These are phyloP conservation scores for Adiantum capillusveneris DNA, from an alignment of 75 land plant genomes.

Conservation along the genomic window DNA sequence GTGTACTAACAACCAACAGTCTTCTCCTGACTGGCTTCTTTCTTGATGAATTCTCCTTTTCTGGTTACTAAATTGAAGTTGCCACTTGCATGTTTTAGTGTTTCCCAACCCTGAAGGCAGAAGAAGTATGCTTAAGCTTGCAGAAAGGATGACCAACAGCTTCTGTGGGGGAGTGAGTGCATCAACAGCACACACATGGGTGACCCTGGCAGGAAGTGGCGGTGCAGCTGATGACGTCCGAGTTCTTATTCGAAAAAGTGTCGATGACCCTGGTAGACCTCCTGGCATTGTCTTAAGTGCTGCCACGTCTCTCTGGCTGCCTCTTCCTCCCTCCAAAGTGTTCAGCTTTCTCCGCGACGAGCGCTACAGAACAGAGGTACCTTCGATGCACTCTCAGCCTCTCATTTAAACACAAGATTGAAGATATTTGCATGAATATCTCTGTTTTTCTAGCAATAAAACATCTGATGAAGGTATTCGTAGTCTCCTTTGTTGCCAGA, in stretches of 20 bases:
- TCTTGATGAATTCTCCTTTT: no score
- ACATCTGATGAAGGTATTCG: no score
- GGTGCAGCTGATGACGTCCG: constrained; percentile 69
- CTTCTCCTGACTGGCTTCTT: no score
- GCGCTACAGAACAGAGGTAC: constrained; percentile 57
- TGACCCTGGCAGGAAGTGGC: constrained; percentile 27
- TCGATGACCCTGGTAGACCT: constrained; percentile 84
- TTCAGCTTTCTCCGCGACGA: constrained; percentile 80
- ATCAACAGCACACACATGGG: no score
- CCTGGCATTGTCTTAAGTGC: constrained; percentile 85
- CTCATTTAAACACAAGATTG: neutral
- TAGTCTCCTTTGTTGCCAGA: neutral
- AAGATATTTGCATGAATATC: neutral
- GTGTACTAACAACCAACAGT: no score
- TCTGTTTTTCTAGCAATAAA: no score
- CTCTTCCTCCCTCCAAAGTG: constrained; percentile 50
- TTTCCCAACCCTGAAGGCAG: constrained; percentile 9
- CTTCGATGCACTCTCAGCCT: neutral
- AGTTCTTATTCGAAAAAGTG: constrained; percentile 83
- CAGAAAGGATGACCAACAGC: constrained; percentile 89
- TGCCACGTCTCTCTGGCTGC: constrained; percentile 85
- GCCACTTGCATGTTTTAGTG: no score
- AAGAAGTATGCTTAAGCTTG: constrained; percentile 45
- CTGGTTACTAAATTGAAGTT: no score
- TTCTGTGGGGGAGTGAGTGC: no score